Conservation (phyloP, 2,329 filamentous ascomycete species). For the Periconia macrospinosa region DNA sequence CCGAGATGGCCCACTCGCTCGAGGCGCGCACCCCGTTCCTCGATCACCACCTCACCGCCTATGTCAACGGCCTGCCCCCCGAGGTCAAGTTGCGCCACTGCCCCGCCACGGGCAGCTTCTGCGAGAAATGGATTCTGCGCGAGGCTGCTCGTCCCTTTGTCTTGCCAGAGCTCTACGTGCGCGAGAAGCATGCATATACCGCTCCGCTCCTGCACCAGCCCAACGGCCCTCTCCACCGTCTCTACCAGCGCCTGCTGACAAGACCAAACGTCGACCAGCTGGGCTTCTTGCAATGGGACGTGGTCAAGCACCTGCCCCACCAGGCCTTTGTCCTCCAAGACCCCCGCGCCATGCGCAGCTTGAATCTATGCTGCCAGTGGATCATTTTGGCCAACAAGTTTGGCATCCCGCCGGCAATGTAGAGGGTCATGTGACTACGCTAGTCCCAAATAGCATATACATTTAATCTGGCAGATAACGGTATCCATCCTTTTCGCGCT, state of each 20-base stretch:
- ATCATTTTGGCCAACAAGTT: no score
- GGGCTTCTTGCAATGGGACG: conserved; percentile 39
- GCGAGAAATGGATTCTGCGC: conserved; percentile 57
- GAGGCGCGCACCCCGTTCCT: conserved; percentile 48
- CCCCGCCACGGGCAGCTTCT: conserved; percentile 11
- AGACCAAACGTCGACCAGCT: conserved; percentile 28
- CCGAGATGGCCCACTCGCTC: conserved; percentile 49
- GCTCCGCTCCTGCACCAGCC: conserved; percentile 48
- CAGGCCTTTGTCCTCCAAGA: no score
- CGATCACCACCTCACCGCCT: conserved; percentile 45
- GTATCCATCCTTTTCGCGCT: no score
- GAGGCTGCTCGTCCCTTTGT: conserved; percentile 56
- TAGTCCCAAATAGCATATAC: no score
- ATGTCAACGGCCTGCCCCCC: conserved; percentile 42
- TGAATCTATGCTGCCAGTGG: no score
- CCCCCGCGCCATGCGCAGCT: no score
- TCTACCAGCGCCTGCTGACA: conserved; percentile 31
- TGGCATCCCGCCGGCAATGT: no score
- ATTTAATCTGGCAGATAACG: no score
- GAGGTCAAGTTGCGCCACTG: conserved; percentile 42
- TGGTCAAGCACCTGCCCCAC: conserved; percentile 9
- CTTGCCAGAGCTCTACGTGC: conserved; percentile 54
- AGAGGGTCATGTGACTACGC: no score
- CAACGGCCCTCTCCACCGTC: conserved; percentile 48
- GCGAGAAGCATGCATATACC: conserved; percentile 54